Evolutionary conservation across 164 flowering plant species (phyloP), one percentile per base, ranked within the genome.

Genomic region (Chloranthus sessilifolius): DNA sequence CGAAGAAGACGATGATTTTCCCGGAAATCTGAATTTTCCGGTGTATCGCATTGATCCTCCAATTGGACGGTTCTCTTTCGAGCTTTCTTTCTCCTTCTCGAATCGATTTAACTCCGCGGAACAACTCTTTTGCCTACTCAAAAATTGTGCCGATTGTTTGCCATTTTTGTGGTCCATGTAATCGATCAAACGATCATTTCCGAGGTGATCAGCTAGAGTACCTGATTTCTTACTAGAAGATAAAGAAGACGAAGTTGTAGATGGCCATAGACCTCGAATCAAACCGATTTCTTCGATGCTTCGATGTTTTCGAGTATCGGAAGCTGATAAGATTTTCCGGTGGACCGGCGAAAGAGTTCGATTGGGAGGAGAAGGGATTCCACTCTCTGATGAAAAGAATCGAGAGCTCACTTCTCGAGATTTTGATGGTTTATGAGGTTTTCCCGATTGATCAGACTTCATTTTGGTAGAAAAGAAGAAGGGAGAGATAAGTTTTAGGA

Each of bases 361-460:
- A 45, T 28, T 66, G 0, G 81, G 83, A 39, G 80, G 68, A 1
- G 65, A 44, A 50, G 58, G 38, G 19, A 23, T 5, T 62, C 70
- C 2, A 55, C 20, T n/a, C 65, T 21, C 17, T 7, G 81, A 76
- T 27, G 87, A 73, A 9, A 81, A 79, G 47, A 66, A 83, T 29
- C 88, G 65, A 0, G 95, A 83, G 59, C 78, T 67, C 5, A 83
- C 82, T 43, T 80, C 72, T 0, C 85, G 76, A 24, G 81, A 74
- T 55, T 69, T 82, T 2, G 61, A 47, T 52, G 55, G 65, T n/a
- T n/a, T n/a, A 16, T 72, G 56, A 14, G 54, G 49, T 49, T 70
- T 70, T 14, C 27, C 51, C 26, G 58, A 52, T 38, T 62, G 71
- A 49, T 66, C 77, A n/a, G 12, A 10, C 28, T 42, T 42, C 46